phyloP scores from a whole-genome alignment of 805 yeast genomes.

The Ogataea pini region DNA sequence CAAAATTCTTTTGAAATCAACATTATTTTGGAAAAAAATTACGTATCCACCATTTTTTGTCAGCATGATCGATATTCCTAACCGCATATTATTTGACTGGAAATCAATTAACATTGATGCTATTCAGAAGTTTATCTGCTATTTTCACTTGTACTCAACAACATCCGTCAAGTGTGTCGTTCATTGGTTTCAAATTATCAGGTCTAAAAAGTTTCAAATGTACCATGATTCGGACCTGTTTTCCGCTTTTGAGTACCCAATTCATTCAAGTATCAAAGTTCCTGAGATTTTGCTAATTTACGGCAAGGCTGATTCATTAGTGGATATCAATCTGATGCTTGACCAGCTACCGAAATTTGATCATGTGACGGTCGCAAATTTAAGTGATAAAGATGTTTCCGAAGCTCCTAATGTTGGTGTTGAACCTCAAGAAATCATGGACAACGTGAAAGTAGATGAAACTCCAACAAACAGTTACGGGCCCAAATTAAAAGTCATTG shows the following conservation, averaged over 20 bases:
- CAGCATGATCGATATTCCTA: constrained; percentile 68
- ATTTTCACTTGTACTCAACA: constrained; percentile 85
- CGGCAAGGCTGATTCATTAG: constrained; percentile 81
- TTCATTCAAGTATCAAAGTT: constrained; percentile 53
- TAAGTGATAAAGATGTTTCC: constrained; percentile 7
- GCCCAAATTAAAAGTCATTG: constrained; percentile 36
- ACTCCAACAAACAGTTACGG: not conserved
- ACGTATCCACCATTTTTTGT: constrained; percentile 77
- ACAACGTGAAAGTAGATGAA: constrained; percentile 23
- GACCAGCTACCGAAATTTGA: constrained; percentile 40
- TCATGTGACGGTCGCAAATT: constrained; percentile 4
- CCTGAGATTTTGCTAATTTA: constrained; percentile 73
- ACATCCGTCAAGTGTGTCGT: constrained; percentile 90
- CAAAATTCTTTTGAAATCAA: constrained; percentile 63
- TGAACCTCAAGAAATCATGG: constrained; percentile 4
- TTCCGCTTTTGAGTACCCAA: constrained; percentile 45
- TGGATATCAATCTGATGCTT: constrained; percentile 78
- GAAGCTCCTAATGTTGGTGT: constrained; percentile 1
- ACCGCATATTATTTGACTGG: constrained; percentile 79
- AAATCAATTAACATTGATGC: constrained; percentile 64
- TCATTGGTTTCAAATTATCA: constrained; percentile 94
- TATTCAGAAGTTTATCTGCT: constrained; percentile 75
- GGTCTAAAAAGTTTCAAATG: constrained; percentile 80
- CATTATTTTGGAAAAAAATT: constrained; percentile 69
- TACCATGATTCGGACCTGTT: constrained; percentile 71